These are phyloP conservation scores for Puccinia sorghi DNA, from an alignment of 1,284 basidiomycete species.

Conservation along the genomic window DNA sequence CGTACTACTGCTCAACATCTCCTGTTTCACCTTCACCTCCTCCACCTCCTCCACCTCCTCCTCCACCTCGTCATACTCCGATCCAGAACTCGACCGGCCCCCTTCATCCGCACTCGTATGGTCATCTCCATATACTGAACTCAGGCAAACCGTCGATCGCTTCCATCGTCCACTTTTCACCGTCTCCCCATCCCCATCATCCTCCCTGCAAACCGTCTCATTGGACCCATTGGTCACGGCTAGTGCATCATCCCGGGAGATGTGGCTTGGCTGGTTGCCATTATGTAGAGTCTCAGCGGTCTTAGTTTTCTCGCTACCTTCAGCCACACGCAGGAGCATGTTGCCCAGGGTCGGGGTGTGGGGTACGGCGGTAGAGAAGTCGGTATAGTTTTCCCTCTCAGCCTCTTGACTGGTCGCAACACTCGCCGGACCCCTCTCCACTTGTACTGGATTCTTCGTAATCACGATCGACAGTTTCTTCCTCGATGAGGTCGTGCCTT, in stretches of 20 bases:
- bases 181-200: background rate
- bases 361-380: slow-evolving; percentile 1
- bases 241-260: background rate
- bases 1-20: background rate
- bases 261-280: background rate
- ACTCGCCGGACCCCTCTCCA: background rate
- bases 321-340: slow-evolving; percentile 22
- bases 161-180: background rate
- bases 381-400: background rate
- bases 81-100: slow-evolving; percentile 2
- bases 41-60: too few relatives aligned
- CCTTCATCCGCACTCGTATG: slow-evolving; percentile 11
- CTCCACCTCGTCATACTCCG: background rate
- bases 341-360: slow-evolving; percentile 27
- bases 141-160: background rate
- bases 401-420: slow-evolving; percentile 5
- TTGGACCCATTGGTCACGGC: background rate
- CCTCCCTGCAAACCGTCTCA: background rate
- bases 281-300: too few relatives aligned
- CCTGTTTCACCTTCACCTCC: background rate
- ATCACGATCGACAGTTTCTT: slow-evolving; percentile 25
- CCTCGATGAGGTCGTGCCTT: background rate
- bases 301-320: background rate
- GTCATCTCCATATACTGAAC: background rate
- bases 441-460: background rate